Percentiles rank a stretch among this genome's conserved stretches.
Conservation (phyloP, 2,329 filamentous ascomycete species). For the Nigrospora oryzae region DNA sequence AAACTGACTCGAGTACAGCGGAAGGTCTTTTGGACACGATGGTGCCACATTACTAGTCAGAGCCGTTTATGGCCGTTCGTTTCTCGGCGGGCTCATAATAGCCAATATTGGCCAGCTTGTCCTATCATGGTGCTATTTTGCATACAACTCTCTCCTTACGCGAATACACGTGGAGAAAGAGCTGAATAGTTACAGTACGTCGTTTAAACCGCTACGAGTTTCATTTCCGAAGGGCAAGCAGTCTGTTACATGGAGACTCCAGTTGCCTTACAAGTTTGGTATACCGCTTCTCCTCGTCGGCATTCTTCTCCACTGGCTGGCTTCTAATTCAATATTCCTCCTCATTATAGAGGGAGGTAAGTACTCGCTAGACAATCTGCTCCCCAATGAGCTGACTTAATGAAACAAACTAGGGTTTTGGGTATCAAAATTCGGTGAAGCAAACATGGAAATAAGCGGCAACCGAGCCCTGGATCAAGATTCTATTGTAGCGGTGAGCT, state of each 20-base stretch:
- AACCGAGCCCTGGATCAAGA: too few species aligned
- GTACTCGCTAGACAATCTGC: background rate
- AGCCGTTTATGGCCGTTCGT: background rate
- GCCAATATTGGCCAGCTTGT: background rate
- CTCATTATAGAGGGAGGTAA: background rate
- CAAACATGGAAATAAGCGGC: too few species aligned
- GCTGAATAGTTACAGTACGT: background rate
- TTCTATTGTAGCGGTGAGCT: background rate
- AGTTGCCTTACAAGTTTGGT: background rate
- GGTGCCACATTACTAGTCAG: background rate
- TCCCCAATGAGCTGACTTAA: background rate
- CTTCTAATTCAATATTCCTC: background rate
- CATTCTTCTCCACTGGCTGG: background rate
- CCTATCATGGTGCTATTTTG: background rate
- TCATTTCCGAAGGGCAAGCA: background rate
- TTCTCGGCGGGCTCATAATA: background rate
- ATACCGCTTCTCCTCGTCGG: background rate
- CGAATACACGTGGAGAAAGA: background rate
- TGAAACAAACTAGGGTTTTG: background rate
- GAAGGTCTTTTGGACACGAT: background rate
- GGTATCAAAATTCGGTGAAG: too few species aligned
- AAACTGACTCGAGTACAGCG: background rate
- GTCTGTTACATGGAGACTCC: background rate
- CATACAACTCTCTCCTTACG: background rate
- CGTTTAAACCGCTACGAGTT: background rate